phyloP scores from a whole-genome alignment of 169 alveolate species.

The Cryptosporidium muris region DNA sequence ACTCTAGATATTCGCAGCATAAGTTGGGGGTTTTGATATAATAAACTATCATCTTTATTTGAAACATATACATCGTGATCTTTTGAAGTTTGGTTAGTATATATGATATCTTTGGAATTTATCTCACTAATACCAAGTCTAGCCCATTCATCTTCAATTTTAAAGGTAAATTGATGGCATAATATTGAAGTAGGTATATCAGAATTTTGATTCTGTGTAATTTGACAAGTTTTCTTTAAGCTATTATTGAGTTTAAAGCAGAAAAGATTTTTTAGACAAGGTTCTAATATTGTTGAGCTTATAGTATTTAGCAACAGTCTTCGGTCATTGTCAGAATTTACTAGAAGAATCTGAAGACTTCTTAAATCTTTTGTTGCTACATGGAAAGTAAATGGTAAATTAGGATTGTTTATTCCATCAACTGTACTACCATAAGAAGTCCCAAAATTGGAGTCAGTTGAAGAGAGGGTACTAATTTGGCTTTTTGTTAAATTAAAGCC shows the following conservation, averaged over 20 bases:
- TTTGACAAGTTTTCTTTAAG: neutral
- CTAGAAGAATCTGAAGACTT: slow-evolving; percentile 10
- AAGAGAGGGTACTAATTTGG: neutral
- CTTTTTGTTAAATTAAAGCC: neutral
- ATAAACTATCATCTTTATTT: neutral
- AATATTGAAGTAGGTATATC: neutral
- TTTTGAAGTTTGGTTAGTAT: too few species aligned
- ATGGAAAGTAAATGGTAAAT: slow-evolving; percentile 12
- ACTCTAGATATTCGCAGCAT: slow-evolving; percentile 62
- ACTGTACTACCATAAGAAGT: neutral
- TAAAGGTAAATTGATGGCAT: slow-evolving; percentile 4
- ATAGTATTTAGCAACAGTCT: slow-evolving; percentile 5
- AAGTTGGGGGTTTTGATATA: neutral
- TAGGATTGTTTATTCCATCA: neutral
- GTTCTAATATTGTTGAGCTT: slow-evolving; percentile 8
- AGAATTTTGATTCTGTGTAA: neutral
- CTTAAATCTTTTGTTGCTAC: slow-evolving; percentile 54
- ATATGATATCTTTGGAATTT: too few species aligned
- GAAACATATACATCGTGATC: neutral
- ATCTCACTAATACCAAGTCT: slow-evolving; percentile 41
- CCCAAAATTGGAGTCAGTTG: neutral
- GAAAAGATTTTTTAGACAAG: slow-evolving; percentile 5
- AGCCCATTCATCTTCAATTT: slow-evolving; percentile 8
- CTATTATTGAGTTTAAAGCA: slow-evolving; percentile 6
- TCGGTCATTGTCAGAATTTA: slow-evolving; percentile 27